Conservation (phyloP, 2,329 filamentous ascomycete species). For the Exutisphaerella laricina region DNA sequence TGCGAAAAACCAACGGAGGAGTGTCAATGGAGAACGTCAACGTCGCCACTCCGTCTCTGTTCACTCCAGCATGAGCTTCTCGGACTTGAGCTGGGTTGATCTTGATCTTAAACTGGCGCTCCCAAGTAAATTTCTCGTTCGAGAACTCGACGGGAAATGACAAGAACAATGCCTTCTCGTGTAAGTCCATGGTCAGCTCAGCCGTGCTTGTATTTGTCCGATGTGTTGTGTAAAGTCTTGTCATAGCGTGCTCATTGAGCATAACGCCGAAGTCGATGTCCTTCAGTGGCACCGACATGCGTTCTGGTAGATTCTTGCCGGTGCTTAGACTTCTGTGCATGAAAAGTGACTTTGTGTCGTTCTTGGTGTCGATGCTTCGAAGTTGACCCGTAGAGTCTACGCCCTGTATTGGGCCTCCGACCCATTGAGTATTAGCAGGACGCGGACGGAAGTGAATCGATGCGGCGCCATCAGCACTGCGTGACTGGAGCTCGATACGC, state of each 20-base stretch:
- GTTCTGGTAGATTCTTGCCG: conserved; percentile 11
- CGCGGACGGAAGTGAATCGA: conserved; percentile 22
- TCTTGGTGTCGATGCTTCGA: conserved; percentile 6
- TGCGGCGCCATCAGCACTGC: conserved; percentile 7
- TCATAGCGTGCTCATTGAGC: conserved; percentile 51
- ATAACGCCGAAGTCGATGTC: conserved; percentile 59
- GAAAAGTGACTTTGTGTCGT: conserved; percentile 4
- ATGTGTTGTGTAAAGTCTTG: conserved; percentile 50
- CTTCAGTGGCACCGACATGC: conserved; percentile 16
- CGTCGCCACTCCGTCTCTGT: conserved; percentile 17
- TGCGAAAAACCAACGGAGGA: conserved; percentile 27
- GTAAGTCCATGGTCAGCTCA: conserved; percentile 40
- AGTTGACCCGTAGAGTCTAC: conserved; percentile 3
- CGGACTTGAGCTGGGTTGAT: conserved; percentile 24
- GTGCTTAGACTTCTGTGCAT: conserved; percentile 8
- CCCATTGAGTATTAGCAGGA: conserved; percentile 19
- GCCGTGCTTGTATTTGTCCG: conserved; percentile 23
- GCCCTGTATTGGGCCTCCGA: conserved; percentile 7
- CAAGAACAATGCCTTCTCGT: conserved; percentile 41
- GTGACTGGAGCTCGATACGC: conserved; percentile 19
- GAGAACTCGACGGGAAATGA: conserved; percentile 34
- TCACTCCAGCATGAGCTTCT: conserved; percentile 7
- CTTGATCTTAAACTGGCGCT: conserved; percentile 18
- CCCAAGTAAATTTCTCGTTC: neutral
- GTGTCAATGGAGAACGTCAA: conserved; percentile 38